Conservation (phyloP, 257 asterid species). For the Solanum medicagineum region DNA sequence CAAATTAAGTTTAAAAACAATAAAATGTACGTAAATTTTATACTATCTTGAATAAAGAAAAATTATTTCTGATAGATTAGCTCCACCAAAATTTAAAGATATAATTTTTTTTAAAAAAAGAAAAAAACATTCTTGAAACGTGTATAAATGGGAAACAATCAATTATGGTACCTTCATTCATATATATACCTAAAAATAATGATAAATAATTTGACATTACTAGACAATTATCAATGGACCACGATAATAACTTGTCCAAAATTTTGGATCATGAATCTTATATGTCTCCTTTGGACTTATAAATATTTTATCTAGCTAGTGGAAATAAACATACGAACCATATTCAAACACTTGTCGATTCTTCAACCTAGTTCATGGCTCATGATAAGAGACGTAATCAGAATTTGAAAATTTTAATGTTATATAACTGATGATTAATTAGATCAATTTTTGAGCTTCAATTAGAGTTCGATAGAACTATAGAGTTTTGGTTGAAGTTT, state of each 20-base stretch:
- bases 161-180: background rate
- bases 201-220: background rate
- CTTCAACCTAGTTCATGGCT: background rate
- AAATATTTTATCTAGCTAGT: background rate
- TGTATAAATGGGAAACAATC: background rate
- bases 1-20: accelerated
- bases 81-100: background rate
- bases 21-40: background rate
- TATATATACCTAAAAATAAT: background rate
- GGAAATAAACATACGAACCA: background rate
- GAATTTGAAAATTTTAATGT: background rate
- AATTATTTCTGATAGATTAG: background rate
- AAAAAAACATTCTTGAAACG: background rate
- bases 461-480: background rate
- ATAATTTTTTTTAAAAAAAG: background rate
- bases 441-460: background rate
- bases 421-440: background rate
- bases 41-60: too few species aligned
- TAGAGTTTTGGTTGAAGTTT: background rate
- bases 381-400: background rate
- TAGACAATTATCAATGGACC: background rate
- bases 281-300: background rate
- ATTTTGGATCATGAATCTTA: background rate
- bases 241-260: background rate
- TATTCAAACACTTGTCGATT: background rate